A percentile compares a stretch with the other conserved stretches of the same genome.
These are phyloP conservation scores for Blastobotrys illinoisensis DNA, from an alignment of 1,139 yeast genomes.

Conservation along the genomic window DNA sequence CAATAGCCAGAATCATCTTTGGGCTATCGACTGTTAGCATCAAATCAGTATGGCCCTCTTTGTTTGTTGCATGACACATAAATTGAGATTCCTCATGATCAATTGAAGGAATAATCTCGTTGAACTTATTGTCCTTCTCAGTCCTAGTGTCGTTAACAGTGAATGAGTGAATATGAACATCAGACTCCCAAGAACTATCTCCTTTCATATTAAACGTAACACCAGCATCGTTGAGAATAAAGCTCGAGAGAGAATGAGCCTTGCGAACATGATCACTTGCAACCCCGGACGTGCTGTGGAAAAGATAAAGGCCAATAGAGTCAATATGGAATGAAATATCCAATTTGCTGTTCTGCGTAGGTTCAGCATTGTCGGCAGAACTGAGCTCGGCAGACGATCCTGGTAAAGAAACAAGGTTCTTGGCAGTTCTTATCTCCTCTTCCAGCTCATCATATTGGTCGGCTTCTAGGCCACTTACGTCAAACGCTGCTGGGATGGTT, in stretches of 20 bases:
- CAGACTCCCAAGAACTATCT: constrained; percentile 54
- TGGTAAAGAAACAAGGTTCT: constrained; percentile 14
- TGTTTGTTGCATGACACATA: constrained; percentile 41
- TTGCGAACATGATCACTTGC: constrained; percentile 26
- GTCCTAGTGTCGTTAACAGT: constrained; percentile 70
- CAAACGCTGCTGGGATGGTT: constrained; percentile 54
- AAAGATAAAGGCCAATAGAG: constrained; percentile 58
- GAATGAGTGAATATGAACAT: constrained; percentile 64
- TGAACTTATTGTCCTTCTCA: constrained; percentile 59
- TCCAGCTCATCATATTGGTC: constrained; percentile 55
- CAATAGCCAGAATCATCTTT: constrained; percentile 72
- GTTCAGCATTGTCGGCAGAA: neutral
- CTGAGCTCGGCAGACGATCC: constrained; percentile 8
- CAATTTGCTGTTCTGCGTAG: constrained; percentile 17
- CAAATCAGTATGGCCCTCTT: constrained; percentile 44
- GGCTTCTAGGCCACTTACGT: constrained; percentile 42
- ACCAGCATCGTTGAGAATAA: constrained; percentile 58
- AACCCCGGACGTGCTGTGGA: constrained; percentile 47
- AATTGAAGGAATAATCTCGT: constrained; percentile 72
- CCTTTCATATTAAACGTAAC: constrained; percentile 47
- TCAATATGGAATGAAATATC: constrained; percentile 49
- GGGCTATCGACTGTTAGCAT: constrained; percentile 77
- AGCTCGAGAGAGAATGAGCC: constrained; percentile 49
- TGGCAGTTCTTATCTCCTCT: constrained; percentile 25
- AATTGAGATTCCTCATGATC: constrained; percentile 67